phyloP scores from a whole-genome alignment of 805 yeast genomes.

The Ogataea haglerorum region DNA sequence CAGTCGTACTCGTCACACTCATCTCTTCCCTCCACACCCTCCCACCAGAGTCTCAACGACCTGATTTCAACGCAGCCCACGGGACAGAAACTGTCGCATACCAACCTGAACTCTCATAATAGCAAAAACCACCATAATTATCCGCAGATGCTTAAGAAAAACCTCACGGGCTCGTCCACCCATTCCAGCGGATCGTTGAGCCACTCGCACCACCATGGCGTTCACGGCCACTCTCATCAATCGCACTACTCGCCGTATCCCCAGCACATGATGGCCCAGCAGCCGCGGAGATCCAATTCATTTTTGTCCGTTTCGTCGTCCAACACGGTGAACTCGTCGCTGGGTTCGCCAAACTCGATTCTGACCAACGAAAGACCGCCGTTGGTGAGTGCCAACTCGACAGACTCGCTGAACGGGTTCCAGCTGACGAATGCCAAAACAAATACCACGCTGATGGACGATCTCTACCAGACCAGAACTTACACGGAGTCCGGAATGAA shows the following conservation, averaged over 20 bases:
- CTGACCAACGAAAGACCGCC: conserved; percentile 27
- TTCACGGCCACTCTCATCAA: conserved; percentile 24
- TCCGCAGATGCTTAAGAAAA: conserved; percentile 19
- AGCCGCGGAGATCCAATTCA: conserved; percentile 20
- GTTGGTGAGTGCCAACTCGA: conserved; percentile 21
- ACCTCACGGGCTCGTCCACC: conserved; percentile 30
- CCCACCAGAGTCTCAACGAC: conserved; percentile 14
- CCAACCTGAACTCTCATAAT: conserved; percentile 23
- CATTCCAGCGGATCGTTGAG: conserved; percentile 22
- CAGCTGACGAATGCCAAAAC: conserved; percentile 31
- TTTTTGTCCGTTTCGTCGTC: conserved; percentile 28
- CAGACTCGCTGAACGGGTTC: conserved; percentile 25
- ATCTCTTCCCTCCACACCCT: conserved; percentile 15
- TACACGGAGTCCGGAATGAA: conserved; percentile 21
- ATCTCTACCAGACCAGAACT: conserved; percentile 31
- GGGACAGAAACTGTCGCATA: conserved; percentile 20
- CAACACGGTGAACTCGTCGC: conserved; percentile 21
- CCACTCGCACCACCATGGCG: conserved; percentile 19
- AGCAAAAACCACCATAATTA: conserved; percentile 6
- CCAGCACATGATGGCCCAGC: conserved; percentile 16
- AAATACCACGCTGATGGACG: conserved; percentile 34
- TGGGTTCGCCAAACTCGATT: conserved; percentile 24
- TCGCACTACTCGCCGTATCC: conserved; percentile 28
- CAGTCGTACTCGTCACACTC: conserved; percentile 22
- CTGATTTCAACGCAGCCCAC: conserved; percentile 11